Evolutionary conservation across 2,329 filamentous ascomycete species (phyloP).

Genomic region (Colletotrichum abscissum): DNA sequence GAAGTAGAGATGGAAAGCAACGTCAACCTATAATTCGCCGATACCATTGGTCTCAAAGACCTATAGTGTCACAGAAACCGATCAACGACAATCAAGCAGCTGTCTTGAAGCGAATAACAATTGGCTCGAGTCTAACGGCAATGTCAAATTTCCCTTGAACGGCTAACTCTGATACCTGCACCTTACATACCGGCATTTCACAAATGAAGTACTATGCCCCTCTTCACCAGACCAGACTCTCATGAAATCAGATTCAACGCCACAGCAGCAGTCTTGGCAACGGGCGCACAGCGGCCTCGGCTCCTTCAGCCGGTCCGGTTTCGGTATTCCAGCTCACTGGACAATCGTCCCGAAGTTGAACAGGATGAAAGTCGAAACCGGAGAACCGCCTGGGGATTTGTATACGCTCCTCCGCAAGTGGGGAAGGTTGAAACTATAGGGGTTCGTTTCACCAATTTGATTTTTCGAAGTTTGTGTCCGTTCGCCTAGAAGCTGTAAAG

Average conservation of each 20-base stretch:
- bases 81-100: not conserved
- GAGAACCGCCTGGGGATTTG: not conserved
- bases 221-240: not conserved
- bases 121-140: not conserved
- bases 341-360: not conserved
- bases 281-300: not conserved
- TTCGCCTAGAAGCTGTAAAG: not conserved
- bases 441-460: not conserved
- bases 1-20: not conserved
- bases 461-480: not conserved
- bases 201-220: not conserved
- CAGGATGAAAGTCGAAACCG: not conserved
- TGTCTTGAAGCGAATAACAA: not conserved
- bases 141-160: not conserved
- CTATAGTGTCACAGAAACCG: not conserved
- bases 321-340: not conserved
- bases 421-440: not conserved
- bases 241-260: too few species aligned
- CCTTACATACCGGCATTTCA: not conserved
- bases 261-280: not conserved
- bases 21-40: not conserved
- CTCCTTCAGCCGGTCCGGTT: not conserved
- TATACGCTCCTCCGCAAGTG: not conserved
- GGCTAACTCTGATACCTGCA: not conserved
- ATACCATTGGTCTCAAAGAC: not conserved